Percentiles rank a stretch among this genome's conserved stretches.
phyloP scores from a whole-genome alignment of 2,329 filamentous ascomycete genomes.

The Penicillium glabrum region DNA sequence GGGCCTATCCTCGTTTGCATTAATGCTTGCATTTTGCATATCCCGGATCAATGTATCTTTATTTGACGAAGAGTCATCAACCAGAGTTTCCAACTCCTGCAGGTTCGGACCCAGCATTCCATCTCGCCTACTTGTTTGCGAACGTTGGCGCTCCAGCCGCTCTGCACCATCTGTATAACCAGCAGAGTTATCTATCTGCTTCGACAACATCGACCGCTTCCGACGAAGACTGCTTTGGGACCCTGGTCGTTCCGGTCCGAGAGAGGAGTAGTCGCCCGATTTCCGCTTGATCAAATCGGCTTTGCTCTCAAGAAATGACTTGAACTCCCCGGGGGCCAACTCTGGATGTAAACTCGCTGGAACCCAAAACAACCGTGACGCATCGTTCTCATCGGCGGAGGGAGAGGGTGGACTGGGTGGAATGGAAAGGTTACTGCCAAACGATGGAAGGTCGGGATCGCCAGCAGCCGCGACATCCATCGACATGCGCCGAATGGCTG shows the following conservation, averaged over 20 bases:
- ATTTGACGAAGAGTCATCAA: constrained; percentile 70
- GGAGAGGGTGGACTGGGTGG: constrained; percentile 44
- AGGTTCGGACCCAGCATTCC: constrained; percentile 63
- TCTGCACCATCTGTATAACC: constrained; percentile 84
- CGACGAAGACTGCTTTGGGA: constrained; percentile 65
- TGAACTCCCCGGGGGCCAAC: constrained; percentile 92
- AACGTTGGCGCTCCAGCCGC: constrained; percentile 71
- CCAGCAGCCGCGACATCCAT: constrained; percentile 76
- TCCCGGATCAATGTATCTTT: constrained; percentile 56
- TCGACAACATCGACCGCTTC: constrained; percentile 94
- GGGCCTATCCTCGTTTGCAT: constrained; percentile 69
- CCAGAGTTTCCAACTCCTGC: constrained; percentile 72
- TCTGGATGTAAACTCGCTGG: constrained; percentile 93
- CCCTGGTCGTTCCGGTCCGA: constrained; percentile 52
- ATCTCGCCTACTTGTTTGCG: constrained; percentile 50
- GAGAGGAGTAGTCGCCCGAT: constrained; percentile 69
- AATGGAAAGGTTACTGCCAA: constrained; percentile 40
- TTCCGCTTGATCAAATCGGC: constrained; percentile 85
- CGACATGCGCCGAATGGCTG: constrained; percentile 86
- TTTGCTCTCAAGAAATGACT: constrained; percentile 90
- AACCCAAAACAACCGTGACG: constrained; percentile 90
- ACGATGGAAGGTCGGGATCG: constrained; percentile 56
- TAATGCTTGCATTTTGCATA: constrained; percentile 46
- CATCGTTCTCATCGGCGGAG: constrained; percentile 74
- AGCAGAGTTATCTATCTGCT: constrained; percentile 76